Percentiles rank a stretch among this genome's conserved stretches.
phyloP scores from a whole-genome alignment of 1,139 yeast genomes.

The Candida dubliniensis region DNA sequence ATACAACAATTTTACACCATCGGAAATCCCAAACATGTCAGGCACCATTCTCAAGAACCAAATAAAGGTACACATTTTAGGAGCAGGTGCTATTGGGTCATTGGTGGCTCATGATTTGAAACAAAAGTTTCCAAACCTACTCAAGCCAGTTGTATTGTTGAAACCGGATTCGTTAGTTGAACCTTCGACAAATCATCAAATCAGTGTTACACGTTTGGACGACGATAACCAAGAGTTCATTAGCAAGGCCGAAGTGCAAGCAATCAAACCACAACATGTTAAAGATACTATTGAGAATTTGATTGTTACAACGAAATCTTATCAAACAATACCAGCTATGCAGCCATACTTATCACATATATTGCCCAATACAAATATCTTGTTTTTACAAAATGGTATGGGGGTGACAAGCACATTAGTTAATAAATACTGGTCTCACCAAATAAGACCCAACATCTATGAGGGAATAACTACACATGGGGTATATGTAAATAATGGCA shows the following conservation, averaged over 20 bases:
- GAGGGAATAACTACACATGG: conserved; percentile 88
- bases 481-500: conserved; percentile 48
- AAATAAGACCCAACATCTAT: conserved; percentile 53
- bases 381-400: conserved; percentile 78
- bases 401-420: conserved; percentile 62
- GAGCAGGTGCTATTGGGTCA: conserved; percentile 48
- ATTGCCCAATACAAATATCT: conserved; percentile 46
- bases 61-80: conserved; percentile 30
- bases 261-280: background rate
- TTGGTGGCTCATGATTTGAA: conserved; percentile 41
- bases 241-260: background rate
- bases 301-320: conserved; percentile 64
- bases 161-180: conserved; percentile 1
- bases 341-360: conserved; percentile 43
- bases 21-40: conserved; percentile 1
- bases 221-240: background rate
- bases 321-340: conserved; percentile 52
- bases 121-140: conserved; percentile 22
- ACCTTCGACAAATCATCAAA: conserved; percentile 19
- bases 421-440: conserved; percentile 53
- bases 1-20: background rate
- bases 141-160: conserved; percentile 6
- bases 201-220: conserved; percentile 23
- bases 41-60: conserved; percentile 9
- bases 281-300: conserved; percentile 45